phyloP scores from a whole-genome alignment of 768 basidiomycete species.

The Lactarius indigo region DNA sequence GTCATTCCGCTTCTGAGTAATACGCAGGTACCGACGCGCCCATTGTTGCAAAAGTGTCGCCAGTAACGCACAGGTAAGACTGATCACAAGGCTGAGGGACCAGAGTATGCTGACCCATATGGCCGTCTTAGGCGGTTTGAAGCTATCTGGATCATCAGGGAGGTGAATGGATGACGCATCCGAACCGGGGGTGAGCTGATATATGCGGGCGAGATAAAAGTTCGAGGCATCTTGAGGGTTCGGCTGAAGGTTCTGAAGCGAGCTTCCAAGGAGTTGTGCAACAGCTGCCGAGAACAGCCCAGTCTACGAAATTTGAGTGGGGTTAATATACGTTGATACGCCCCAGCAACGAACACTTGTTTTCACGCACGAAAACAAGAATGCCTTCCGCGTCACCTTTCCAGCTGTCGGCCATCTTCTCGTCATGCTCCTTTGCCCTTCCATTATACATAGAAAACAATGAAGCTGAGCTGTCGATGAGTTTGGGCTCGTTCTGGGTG shows the following conservation, averaged over 20 bases:
- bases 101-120: not conserved
- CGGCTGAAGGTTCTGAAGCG: not conserved
- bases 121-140: not conserved
- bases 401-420: constrained; percentile 4
- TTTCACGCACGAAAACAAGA: constrained; percentile 5
- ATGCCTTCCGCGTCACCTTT: constrained; percentile 2
- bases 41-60: not conserved
- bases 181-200: not conserved
- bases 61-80: not conserved
- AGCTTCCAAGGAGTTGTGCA: not conserved
- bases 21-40: not conserved
- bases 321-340: too few species aligned
- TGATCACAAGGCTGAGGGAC: not conserved
- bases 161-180: not conserved
- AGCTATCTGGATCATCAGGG: not conserved
- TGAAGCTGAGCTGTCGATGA: not conserved
- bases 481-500: not conserved
- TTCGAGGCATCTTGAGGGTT: not conserved
- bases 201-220: constrained; percentile 6
- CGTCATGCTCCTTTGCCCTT: not conserved
- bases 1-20: not conserved
- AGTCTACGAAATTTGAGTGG: not conserved
- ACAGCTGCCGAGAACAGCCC: constrained; percentile 2
- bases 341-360: too few species aligned
- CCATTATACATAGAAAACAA: not conserved